Evolutionary conservation across 352 stramenopile species (phyloP).

Genomic region (Phytophthora citrophthora): DNA sequence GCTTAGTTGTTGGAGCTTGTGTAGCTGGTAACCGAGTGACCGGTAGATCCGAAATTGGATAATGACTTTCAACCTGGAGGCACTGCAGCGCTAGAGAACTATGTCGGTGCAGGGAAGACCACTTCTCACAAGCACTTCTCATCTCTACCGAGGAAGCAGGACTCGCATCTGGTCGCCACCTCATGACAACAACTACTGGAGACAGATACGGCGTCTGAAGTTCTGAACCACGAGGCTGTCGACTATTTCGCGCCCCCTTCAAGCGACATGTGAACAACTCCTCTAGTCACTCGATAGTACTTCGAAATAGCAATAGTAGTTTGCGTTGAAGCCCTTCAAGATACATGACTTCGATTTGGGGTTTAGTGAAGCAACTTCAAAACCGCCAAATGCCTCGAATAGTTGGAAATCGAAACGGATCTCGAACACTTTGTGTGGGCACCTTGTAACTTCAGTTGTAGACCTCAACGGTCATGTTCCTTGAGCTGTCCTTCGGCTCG

Average conservation of each 20-base stretch:
- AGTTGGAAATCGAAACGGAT: not conserved
- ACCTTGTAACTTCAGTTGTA: not conserved
- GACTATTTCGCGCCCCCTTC: not conserved
- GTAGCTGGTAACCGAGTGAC: not conserved
- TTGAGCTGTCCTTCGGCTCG: conserved; percentile 43
- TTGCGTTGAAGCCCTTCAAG: no score
- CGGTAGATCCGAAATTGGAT: conserved; percentile 2
- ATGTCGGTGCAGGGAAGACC: not conserved
- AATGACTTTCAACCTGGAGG: not conserved
- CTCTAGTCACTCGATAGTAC: no score
- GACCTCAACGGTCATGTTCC: conserved; percentile 20
- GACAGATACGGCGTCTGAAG: not conserved
- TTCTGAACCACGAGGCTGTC: not conserved
- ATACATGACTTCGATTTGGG: not conserved
- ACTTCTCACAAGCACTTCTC: not conserved
- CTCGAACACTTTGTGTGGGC: not conserved
- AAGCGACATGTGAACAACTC: no score
- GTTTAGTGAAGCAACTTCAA: not conserved
- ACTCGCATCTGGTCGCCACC: not conserved
- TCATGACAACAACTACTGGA: not conserved
- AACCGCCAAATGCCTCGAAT: not conserved
- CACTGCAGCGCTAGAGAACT: not conserved
- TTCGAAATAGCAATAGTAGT: no score
- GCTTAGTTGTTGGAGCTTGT: no score
- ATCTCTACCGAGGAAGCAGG: not conserved